Evolutionary conservation across 2,329 filamentous ascomycete genomes (phyloP).

Genomic region (Sporothrix inflata): DNA sequence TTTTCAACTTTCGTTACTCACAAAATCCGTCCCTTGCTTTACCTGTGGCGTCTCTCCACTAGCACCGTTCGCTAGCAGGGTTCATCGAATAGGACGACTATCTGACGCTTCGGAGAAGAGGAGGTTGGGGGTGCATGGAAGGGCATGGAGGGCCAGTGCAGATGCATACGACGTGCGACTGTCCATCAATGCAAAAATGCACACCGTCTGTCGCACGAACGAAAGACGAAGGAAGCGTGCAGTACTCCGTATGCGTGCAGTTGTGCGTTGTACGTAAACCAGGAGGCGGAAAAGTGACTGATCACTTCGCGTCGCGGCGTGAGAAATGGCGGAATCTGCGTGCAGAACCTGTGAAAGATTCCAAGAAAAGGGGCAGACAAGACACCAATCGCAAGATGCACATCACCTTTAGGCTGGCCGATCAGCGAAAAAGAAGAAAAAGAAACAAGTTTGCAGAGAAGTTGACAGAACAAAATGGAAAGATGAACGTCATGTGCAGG

Average conservation of each 20-base stretch:
- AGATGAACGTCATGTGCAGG: neutral
- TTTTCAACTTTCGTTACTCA: neutral
- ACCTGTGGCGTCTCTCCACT: neutral
- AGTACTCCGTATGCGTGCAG: neutral
- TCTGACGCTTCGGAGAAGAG: neutral
- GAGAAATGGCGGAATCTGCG: constrained; percentile 8
- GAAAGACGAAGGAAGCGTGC: constrained; percentile 10
- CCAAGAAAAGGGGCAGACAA: neutral
- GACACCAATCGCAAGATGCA: neutral
- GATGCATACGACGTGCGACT: neutral
- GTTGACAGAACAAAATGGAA: neutral
- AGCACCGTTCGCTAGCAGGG: neutral
- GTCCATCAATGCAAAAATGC: neutral
- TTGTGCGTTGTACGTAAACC: neutral
- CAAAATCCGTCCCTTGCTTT: neutral
- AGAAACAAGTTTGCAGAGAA: neutral
- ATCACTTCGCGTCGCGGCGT: neutral
- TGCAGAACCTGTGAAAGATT: neutral
- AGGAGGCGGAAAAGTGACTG: neutral
- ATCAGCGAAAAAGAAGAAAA: neutral
- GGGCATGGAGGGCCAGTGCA: neutral
- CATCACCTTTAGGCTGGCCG: neutral
- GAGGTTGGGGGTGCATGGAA: neutral
- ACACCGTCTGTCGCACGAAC: constrained; percentile 11
- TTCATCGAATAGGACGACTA: neutral